These are phyloP conservation scores for Nadsonia commutata DNA, from an alignment of 1,139 yeast species.

Conservation along the genomic window DNA sequence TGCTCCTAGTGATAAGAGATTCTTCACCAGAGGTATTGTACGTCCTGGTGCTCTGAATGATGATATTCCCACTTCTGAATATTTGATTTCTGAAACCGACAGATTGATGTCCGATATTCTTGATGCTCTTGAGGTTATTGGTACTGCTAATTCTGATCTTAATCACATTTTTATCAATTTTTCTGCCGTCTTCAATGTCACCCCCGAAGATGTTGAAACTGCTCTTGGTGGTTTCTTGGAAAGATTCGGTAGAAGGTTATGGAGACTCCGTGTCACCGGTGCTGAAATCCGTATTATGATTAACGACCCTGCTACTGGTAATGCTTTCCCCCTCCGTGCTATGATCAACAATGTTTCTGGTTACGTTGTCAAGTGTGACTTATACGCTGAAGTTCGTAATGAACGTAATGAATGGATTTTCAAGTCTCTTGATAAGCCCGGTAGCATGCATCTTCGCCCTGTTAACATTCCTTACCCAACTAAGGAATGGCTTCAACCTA, in stretches of 20 bases:
- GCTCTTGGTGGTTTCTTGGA: constrained; percentile 97
- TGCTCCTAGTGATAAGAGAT: constrained; percentile 85
- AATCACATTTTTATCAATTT: constrained; percentile 94
- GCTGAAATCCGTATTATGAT: constrained; percentile 96
- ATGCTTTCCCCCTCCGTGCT: constrained; percentile 91
- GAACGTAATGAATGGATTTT: constrained; percentile 91
- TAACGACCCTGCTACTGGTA: constrained; percentile 74
- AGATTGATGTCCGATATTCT: constrained; percentile 89
- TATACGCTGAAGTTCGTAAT: constrained; percentile 87
- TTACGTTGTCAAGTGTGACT: constrained; percentile 88
- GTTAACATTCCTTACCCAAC: constrained; percentile 94
- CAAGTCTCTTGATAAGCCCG: constrained; percentile 87
- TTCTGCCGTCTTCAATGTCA: constrained; percentile 84
- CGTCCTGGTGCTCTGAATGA: constrained; percentile 92
- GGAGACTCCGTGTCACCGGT: constrained; percentile 93
- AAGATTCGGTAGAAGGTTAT: constrained; percentile 89
- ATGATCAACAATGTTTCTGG: constrained; percentile 93
- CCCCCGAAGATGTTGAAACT: constrained; percentile 91
- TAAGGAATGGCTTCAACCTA: constrained; percentile 95
- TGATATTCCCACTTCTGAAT: constrained; percentile 84
- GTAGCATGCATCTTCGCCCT: constrained; percentile 93
- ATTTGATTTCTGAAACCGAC: constrained; percentile 89
- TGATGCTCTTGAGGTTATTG: constrained; percentile 88
- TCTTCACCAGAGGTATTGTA: constrained; percentile 91
- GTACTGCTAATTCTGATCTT: constrained; percentile 86